Evolutionary conservation across 2,329 filamentous ascomycete species (phyloP), one percentile per base, ranked within the genome.

Genomic region (Neofusicoccum sp.): DNA sequence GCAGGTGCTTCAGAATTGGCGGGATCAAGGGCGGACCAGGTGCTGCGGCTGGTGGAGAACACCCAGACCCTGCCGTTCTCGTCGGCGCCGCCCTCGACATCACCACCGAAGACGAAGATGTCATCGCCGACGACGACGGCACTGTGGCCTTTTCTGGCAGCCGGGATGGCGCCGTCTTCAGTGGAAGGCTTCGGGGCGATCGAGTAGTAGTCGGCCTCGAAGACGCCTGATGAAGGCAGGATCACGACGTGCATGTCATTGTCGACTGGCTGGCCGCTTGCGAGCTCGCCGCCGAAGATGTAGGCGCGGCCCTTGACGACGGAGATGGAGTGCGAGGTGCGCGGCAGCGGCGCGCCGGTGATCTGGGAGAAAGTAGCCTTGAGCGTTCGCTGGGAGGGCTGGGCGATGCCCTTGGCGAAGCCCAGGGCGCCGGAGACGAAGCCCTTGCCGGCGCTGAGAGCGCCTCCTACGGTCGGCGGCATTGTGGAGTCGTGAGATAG

Each of bases 291-390:
- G 6, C 83, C 82, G 63, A 84, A 84, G 58, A 85, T 79, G 67
- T 84, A 84, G 31, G 82, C 82, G 63, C 80, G 79, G 57, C 80
- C 77, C 62, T 79, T 79, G 63, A 86, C 75, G 47, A 83, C 71
- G 3, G 80, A 82, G 49, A 85, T 66, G 2, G 80, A 81, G 69
- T 86, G 83, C 45, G 79, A 70, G 7, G 78, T 77, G 58, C 82
- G 77, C 6, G 77, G 75, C 9, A 86, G 74, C 61, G 72, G 62
- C 62, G 76, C 65, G 64, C 76, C 67, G 62, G 67, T 76, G 56
- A 86, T 76, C 57, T 79, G 80, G 8, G 73, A 76, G 45, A 84
- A 76, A 1, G 77, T 78, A 6, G 80, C 80, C 62, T 79, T 81
- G 45, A 80, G 75, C 0, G 82, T 83, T 1, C 80, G 77, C 31